These are phyloP conservation scores for Neospora caninum DNA, from an alignment of 169 alveolate species.

Conservation along the genomic window DNA sequence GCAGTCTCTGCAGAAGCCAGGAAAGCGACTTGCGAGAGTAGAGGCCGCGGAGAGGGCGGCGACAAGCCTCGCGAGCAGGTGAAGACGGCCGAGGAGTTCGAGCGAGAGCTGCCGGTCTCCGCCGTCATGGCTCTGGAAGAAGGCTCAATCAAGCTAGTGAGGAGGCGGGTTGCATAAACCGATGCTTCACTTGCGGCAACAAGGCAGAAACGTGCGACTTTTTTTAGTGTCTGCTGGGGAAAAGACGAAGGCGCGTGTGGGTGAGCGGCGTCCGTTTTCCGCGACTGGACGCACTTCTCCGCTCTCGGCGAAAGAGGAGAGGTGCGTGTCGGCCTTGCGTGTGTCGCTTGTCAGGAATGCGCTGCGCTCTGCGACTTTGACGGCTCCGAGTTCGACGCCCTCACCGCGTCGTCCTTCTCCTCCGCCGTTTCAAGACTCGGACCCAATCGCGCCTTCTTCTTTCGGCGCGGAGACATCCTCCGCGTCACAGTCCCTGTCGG, in stretches of 20 bases:
- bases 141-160: background rate
- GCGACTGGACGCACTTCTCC: too few species aligned
- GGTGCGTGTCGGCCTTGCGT: background rate
- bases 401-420: background rate
- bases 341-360: background rate
- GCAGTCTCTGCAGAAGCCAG: background rate
- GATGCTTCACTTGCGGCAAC: too few species aligned
- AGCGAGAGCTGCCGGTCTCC: background rate
- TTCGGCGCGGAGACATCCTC: background rate
- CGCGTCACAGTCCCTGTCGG: background rate
- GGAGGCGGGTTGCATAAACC: background rate
- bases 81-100: background rate
- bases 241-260: too few species aligned
- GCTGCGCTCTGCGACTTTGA: conserved; percentile 7
- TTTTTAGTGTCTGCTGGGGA: too few species aligned
- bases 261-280: too few species aligned
- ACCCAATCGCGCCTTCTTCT: background rate
- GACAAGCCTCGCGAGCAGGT: background rate
- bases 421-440: background rate
- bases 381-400: background rate
- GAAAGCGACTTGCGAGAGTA: background rate
- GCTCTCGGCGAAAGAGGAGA: too few species aligned
- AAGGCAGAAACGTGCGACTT: too few species aligned
- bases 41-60: background rate
- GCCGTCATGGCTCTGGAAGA: background rate